Evolutionary conservation across 2,329 filamentous ascomycete species (phyloP).

Genomic region (Thermomyces lanuginosus): DNA sequence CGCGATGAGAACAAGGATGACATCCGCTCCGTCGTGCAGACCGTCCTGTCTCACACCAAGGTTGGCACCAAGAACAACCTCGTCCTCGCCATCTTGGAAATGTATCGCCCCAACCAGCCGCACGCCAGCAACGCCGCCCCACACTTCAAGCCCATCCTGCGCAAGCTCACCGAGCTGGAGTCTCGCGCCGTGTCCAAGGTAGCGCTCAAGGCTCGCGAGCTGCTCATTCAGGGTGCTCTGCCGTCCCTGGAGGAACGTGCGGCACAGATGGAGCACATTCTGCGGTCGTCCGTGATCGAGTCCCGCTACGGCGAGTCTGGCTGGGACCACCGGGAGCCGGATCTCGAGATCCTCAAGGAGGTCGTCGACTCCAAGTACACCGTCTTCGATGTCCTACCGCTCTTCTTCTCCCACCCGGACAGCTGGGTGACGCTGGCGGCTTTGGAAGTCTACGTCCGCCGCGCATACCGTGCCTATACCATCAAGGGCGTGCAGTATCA

Average conservation of each 20-base stretch:
- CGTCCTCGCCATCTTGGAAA: conserved; percentile 75
- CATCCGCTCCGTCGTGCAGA: conserved; percentile 67
- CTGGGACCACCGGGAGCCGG: conserved; percentile 89
- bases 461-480: conserved; percentile 90
- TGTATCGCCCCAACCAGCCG: conserved; percentile 90
- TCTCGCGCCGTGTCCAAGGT: conserved; percentile 82
- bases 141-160: conserved; percentile 66
- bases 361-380: conserved; percentile 98
- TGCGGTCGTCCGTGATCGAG: conserved; percentile 86
- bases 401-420: conserved; percentile 90
- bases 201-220: conserved; percentile 87
- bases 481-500: conserved; percentile 82
- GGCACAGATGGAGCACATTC: conserved; percentile 95
- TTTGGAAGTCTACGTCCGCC: conserved; percentile 88
- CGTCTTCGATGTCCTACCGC: conserved; percentile 85
- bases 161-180: conserved; percentile 79
- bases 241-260: conserved; percentile 91
- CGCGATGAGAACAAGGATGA: conserved; percentile 95
- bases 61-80: conserved; percentile 90
- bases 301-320: conserved; percentile 95
- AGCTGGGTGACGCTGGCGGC: conserved; percentile 88
- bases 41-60: conserved; percentile 82
- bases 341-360: conserved; percentile 82
- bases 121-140: conserved; percentile 76
- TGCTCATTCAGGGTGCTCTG: conserved; percentile 91